Evolutionary conservation across 164 flowering plant genomes (phyloP), one percentile per base, ranked within the genome.

Genomic region (Chimonanthus praecox): DNA sequence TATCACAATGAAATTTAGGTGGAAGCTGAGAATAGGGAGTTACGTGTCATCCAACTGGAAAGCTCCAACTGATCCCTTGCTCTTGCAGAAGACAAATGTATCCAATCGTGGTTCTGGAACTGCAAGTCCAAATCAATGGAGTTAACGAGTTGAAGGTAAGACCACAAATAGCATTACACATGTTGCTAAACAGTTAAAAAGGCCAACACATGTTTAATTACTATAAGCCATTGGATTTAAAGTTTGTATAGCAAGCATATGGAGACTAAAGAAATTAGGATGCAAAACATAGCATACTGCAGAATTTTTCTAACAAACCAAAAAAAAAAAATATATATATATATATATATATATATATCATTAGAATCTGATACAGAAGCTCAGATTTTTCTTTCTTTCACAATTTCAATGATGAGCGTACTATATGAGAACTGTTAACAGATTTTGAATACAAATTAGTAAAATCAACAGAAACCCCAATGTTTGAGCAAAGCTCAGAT

Each of bases 51-150:
- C 94, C 18, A 91, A 90, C 78, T 90, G 91, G 66, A 89, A 74
- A 50, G 92, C 83, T 63, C 90, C 92, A 58, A 88, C 79, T 49
- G 83, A 86, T 50, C 79, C 78, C 78, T 86, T 86, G 87, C 91
- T 87, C 75, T 83, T 87, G 83, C 96, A 91, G 72, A 93, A 87
- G 45, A 95, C 97, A 61, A 89, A 92, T 4, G 92, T 83, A 78
- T 93, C 97, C 84, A 91, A 72, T 67, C 83, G 83, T 44, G 98
- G 95, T 78, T 91, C 89, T 4, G 97, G 92, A 71, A 92, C 99
- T 94, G 85, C 18, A 75, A 47, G 5, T 63, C 45, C 49, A 49
- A 71, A 77, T 61, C n/a, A 47, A 68, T 15, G 16, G 60, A 1
- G 16, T 54, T 9, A 54, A 13, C 16, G 60, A 54, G 11, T 54